Evolutionary conservation across 2,329 filamentous ascomycete species (phyloP).

Genomic region (Cephalotrichum gorgonifer): DNA sequence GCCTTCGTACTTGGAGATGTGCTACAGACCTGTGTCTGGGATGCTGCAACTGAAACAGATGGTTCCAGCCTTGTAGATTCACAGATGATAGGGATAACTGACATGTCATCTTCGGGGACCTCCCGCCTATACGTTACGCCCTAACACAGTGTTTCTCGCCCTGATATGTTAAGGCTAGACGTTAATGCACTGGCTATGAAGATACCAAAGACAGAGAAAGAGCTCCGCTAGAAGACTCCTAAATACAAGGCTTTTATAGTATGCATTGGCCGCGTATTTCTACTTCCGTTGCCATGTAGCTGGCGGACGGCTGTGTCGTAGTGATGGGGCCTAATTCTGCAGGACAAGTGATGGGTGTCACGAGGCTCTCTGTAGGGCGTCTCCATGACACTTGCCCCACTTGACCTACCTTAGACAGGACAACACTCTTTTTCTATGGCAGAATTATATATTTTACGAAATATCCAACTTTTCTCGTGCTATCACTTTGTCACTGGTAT

Average conservation of each 20-base stretch:
- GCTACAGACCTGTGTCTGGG: not conserved
- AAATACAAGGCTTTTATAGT: not conserved
- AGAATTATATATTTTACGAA: not conserved
- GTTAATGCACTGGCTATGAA: not conserved
- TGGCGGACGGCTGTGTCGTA: too few species aligned
- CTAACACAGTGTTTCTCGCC: not conserved
- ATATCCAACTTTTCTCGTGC: not conserved
- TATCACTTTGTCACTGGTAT: not conserved
- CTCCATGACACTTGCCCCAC: not conserved
- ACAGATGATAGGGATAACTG: not conserved
- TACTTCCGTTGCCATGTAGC: too few species aligned
- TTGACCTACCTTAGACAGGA: not conserved
- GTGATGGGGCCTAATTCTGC: too few species aligned
- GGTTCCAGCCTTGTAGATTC: not conserved
- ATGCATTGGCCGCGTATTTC: too few species aligned
- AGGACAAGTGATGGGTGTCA: too few species aligned
- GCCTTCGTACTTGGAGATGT: not conserved
- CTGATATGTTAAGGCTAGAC: not conserved
- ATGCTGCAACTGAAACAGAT: not conserved
- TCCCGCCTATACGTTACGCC: not conserved
- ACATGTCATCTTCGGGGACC: not conserved
- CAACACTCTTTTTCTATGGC: not conserved
- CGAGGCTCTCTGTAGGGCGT: not conserved
- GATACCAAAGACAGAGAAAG: not conserved
- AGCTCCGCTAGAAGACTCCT: not conserved